Base-by-base conservation (phyloP, 371 early-diverging fungal genomes). In the Conidiobolus incongruus region DNA sequence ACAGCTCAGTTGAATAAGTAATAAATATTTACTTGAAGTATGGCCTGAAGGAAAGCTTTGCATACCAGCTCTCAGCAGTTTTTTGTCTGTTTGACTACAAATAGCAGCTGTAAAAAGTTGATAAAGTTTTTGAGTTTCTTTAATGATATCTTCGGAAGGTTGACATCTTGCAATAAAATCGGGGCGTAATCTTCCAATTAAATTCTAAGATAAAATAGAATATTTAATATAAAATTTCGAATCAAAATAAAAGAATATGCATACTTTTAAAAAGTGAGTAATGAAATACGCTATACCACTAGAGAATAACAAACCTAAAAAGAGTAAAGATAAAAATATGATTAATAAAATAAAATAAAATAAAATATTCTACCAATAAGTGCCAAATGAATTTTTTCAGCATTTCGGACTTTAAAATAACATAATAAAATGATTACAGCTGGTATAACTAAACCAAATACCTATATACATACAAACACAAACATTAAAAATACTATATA, bases 21-120 rank as follows among this genome's bases (percentile, higher is more conserved):
- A 37, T 48, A 8, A 15, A 43, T 31, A 40, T 47, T 53, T 58
- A 60, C 68, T 66, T 28, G 87, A 82, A 16, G 93, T 62, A 59
- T 96, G 97, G 1, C 97, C 97, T 15, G 89, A 88, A 26, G 86
- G 87, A 53, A 92, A 97, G 48, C 81, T 76, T 56, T 77, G 79
- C 56, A 82, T 74, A 4, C 89, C 95, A 40, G 91, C 87, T 21
- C 52, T 54, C 40, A 87, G 56, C 11, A 75, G 45, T 13, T 54
- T 52, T n/a, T 50, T 20, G 44, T 62, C 54, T 0, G 55, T 59
- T 22, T 61, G 61, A 3, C 70, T 70, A 45, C 84, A 83, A 19
- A 83, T 64, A 0, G 59, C 53, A 1, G 64, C 56, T 24, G 65
- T 68, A 36, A 68, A 63, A 35, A 80, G 55, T 1, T 68, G 62